Percentiles rank a stretch among this genome's conserved stretches.
Evolutionary conservation across 345 rosid genomes (phyloP).

Genomic region (Acer negundo): DNA sequence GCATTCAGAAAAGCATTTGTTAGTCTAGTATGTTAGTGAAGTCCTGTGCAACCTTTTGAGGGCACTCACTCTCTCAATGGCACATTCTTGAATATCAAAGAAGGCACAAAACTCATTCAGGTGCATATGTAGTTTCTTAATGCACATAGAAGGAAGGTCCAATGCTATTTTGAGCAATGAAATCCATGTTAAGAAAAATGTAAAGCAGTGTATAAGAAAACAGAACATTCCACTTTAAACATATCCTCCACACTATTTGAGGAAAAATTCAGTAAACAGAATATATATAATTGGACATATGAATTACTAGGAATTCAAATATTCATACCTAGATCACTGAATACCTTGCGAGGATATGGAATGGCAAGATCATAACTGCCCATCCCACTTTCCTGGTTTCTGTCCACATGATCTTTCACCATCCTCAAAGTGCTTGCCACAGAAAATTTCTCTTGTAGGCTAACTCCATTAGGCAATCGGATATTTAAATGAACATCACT

Average conservation of each 20-base stretch:
- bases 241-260: neutral
- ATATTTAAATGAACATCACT: constrained; percentile 74
- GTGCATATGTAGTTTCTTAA: neutral
- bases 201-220: neutral
- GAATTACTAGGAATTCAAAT: neutral
- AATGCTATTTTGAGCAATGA: neutral
- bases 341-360: constrained; percentile 89
- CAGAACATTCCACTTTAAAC: neutral
- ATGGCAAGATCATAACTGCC: constrained; percentile 74
- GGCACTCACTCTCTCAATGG: neutral
- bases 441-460: constrained; percentile 73
- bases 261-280: neutral
- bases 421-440: constrained; percentile 52
- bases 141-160: neutral
- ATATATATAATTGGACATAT: neutral
- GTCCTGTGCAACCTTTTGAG: neutral
- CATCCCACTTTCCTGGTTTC: constrained; percentile 45
- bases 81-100: neutral
- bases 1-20: neutral
- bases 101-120: neutral
- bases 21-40: neutral
- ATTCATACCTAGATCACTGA: constrained; percentile 71
- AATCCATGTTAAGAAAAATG: neutral
- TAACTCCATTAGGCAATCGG: constrained; percentile 64
- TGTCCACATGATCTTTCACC: constrained; percentile 75